Conservation (phyloP, 2,329 filamentous ascomycete species). For the Fonsecaea pugnacius region DNA sequence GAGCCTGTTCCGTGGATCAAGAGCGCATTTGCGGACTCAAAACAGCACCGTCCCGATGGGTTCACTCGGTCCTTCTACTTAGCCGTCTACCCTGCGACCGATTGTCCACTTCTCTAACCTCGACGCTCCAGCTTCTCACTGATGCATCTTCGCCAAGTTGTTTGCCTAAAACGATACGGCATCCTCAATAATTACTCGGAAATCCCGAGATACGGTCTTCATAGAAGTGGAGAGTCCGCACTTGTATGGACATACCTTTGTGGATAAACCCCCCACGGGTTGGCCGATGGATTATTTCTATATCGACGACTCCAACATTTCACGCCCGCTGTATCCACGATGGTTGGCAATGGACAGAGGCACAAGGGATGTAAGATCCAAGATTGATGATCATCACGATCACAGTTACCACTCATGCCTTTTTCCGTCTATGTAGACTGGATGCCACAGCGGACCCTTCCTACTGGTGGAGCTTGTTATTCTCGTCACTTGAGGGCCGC, state of each 20-base stretch:
- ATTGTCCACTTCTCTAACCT: neutral
- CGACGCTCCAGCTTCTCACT: neutral
- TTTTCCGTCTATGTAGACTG: neutral
- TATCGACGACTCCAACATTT: neutral
- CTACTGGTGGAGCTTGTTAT: too few relatives aligned
- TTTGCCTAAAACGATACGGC: neutral
- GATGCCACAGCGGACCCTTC: neutral
- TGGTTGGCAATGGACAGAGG: neutral
- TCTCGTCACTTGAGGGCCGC: too few relatives aligned
- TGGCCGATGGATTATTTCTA: neutral
- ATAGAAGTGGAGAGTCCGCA: neutral
- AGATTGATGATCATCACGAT: neutral
- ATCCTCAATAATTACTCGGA: neutral
- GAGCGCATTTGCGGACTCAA: constrained; percentile 73
- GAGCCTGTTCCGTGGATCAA: constrained; percentile 91
- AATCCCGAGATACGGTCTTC: neutral
- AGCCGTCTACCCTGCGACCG: constrained; percentile 7
- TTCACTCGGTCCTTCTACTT: constrained; percentile 35
- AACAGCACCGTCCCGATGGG: constrained; percentile 34
- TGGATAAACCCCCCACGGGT: neutral
- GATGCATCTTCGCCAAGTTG: neutral
- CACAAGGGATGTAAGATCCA: neutral
- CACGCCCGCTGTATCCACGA: neutral
- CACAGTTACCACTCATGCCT: neutral
- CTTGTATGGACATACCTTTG: neutral